These are phyloP conservation scores for Colletotrichum simmondsii DNA, from an alignment of 2,329 filamentous ascomycete genomes.

Conservation along the genomic window DNA sequence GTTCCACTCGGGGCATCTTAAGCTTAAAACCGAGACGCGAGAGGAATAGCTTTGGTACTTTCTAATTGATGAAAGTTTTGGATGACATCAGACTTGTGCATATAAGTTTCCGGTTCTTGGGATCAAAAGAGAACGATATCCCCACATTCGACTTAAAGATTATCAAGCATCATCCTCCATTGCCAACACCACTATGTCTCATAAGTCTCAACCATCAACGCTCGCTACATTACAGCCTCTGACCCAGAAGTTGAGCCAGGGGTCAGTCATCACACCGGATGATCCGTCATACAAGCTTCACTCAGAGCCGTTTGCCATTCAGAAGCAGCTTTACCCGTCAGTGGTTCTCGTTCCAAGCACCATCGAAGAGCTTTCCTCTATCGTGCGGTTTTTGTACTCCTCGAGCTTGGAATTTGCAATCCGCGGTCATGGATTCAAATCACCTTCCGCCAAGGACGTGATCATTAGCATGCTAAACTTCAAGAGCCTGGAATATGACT, in stretches of 20 bases:
- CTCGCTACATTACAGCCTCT: neutral
- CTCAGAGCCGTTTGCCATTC: constrained; percentile 15
- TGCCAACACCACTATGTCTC: neutral
- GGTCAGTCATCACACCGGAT: neutral
- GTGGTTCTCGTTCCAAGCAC: constrained; percentile 9
- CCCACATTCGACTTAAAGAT: neutral
- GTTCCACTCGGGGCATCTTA: neutral
- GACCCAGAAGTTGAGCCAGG: neutral
- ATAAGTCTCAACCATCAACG: neutral
- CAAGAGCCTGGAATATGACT: constrained; percentile 14
- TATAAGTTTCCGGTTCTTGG: neutral
- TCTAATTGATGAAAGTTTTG: neutral
- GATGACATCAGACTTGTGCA: neutral
- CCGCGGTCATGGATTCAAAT: constrained; percentile 25
- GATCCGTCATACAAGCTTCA: constrained; percentile 3
- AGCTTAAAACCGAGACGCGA: neutral
- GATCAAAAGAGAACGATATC: neutral
- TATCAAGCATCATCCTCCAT: neutral
- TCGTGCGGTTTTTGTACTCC: constrained; percentile 5
- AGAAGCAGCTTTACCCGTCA: constrained; percentile 7
- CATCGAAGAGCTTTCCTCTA: neutral
- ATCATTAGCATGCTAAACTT: constrained; percentile 23
- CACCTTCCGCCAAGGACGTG: constrained; percentile 8
- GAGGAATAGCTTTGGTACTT: neutral
- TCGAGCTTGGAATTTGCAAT: constrained; percentile 14